Evolutionary conservation across 2,329 filamentous ascomycete genomes (phyloP), one percentile per base, ranked within the genome.

Genomic region (Harringtonia lauricola): DNA sequence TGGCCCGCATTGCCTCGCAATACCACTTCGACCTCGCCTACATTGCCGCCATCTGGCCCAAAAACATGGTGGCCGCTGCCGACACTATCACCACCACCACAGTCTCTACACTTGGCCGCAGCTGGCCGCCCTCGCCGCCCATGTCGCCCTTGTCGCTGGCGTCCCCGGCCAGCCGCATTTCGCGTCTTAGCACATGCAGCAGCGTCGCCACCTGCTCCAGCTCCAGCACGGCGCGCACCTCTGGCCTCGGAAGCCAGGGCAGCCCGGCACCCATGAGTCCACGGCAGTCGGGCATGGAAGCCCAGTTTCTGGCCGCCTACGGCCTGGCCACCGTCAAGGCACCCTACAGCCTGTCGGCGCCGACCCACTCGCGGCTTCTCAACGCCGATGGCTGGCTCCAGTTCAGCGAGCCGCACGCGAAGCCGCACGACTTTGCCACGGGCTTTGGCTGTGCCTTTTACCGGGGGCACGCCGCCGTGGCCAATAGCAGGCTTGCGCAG

Each of bases 1-100:
- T 71, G 8, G 72, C 72, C 1, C 63, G 70, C 28, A 74, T 79
- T 33, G 74, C 75, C 6, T 65, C 62, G 4, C 67, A 68, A 42
- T 76, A 76, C 55, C 64, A 72, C 42, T 76, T 79, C 42, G 71
- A 76, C 49, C 61, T 79, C 21, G 64, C 78, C 13, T 79, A 79
- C 49, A 66, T 79, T 26, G 68, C 77, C 49, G 76, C 72, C 49
- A 59, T 79, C 14, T 77, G 74, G 74, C 73, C 74, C 4, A 63
- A 55, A 31, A 49, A 55, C 31, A 54, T 55, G 48, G 30, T 30
- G 35, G n/a, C 43, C 43, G n/a, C 34, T 39, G 22, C 19, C 15
- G 42, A 34, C n/a, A n/a, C n/a, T n/a, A n/a, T n/a, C n/a, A n/a
- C n/a, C n/a, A n/a, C n/a, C n/a, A n/a, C n/a, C n/a, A 22, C 19